Conservation (phyloP, 805 yeast genomes). For the Starmerella kuoi region DNA sequence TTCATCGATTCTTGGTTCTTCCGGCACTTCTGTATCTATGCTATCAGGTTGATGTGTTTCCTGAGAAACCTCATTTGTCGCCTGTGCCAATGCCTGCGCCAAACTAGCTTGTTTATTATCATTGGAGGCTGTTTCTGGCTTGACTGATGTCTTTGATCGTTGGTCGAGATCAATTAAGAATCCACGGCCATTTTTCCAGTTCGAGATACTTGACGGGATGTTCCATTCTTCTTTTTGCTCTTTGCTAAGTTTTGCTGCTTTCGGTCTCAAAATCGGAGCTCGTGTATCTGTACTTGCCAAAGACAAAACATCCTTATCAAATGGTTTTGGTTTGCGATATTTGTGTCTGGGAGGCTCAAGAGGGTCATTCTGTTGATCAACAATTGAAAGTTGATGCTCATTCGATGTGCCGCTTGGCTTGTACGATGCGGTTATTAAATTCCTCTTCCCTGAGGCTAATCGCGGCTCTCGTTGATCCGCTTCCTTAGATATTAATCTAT, state of each 20-base stretch:
- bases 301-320: not conserved
- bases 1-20: no score
- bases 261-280: constrained; percentile 44
- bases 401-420: not conserved
- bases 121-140: constrained; percentile 36
- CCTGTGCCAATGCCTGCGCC: constrained; percentile 59
- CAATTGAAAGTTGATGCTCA: constrained; percentile 46
- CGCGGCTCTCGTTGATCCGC: not conserved
- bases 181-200: constrained; percentile 92
- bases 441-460: not conserved
- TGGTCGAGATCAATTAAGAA: constrained; percentile 71
- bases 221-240: constrained; percentile 73
- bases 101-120: constrained; percentile 36
- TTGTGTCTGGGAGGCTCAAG: constrained; percentile 71
- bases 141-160: constrained; percentile 28
- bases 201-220: constrained; percentile 83
- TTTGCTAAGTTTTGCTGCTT: constrained; percentile 42
- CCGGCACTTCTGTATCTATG: no score
- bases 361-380: constrained; percentile 65
- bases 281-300: constrained; percentile 4
- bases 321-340: constrained; percentile 32
- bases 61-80: constrained; percentile 49
- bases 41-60: constrained; percentile 27
- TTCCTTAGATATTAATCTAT: constrained; percentile 33
- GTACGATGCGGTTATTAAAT: not conserved